Base-by-base conservation (phyloP, 83 land plant genomes). In the Picea abies region DNA sequence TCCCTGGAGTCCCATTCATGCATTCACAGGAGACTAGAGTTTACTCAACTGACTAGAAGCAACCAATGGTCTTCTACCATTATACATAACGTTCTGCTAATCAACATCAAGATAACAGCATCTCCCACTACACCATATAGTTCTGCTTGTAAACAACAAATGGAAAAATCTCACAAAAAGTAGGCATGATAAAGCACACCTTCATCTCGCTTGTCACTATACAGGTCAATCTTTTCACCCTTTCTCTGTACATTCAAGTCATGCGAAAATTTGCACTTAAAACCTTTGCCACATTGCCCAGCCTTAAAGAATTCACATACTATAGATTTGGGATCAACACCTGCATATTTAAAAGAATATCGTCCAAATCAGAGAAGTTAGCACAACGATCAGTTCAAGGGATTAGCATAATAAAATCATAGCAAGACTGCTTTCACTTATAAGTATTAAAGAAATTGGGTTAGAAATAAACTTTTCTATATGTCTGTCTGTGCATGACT, bases 261-360 rank as follows among this genome's bases (percentile, higher is more conserved):
- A 78, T 98, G 99, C 0, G 99, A 98, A 79, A 94, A 98, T 85
- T 98, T 98, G 92, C 99, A 98, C 85, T 98, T 98, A 72, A 96
- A 96, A 12, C 99, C 99, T 78, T 96, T 98, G 1, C 90, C 89
- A 86, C 99, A 98, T 85, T 98, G 99, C 49, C 99, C 99, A 44
- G 81, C 93, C 81, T 98, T 91, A 84, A 82, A 98, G 64, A 96
- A 96, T 86, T 98, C 99, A 62, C 99, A 98, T 3, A 98, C 73
- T 80, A 98, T 89, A 12, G 99, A 98, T 87, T 98, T 98, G n/a
- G 99, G 99, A 90, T 98, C 99, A 78, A 98, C 99, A 86, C 99
- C 99, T 98, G 84, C 66, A 17, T 78, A 20, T 47, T 4, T 14
- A 58, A 58, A 58, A 81, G 62, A 12, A 62, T 60, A 22, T 62